These are phyloP conservation scores for Lactarius sanguifluus DNA, from an alignment of 768 basidiomycete species.

Conservation along the genomic window DNA sequence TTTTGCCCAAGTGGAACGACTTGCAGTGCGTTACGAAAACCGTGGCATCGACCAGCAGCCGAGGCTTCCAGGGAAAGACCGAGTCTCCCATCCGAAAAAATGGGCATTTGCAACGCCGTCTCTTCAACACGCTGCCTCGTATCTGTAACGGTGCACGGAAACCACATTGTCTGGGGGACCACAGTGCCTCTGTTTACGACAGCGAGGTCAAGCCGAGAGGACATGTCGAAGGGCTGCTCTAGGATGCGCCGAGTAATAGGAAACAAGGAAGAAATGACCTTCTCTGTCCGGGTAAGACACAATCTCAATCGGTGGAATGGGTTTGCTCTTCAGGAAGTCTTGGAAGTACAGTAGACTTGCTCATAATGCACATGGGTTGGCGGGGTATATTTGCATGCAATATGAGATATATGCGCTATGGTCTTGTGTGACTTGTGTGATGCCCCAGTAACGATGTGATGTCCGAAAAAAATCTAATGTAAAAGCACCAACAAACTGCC, in stretches of 20 bases:
- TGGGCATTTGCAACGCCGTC: slow-evolving; percentile 13
- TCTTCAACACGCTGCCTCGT: not conserved
- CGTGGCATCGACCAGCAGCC: not conserved
- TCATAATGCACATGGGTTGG: too few species aligned
- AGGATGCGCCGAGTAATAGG: too few species aligned
- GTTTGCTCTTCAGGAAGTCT: too few species aligned
- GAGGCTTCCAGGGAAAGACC: slow-evolving; percentile 16
- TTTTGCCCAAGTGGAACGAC: slow-evolving; percentile 2
- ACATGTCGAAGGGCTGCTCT: too few species aligned
- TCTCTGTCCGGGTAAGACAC: not conserved
- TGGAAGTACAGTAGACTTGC: too few species aligned
- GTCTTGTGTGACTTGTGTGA: too few species aligned
- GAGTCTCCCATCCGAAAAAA: slow-evolving; percentile 21
- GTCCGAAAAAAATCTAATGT: too few species aligned
- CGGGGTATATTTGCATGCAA: too few species aligned
- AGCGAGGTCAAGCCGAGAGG: slow-evolving; percentile 11
- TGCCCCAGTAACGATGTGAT: too few species aligned
- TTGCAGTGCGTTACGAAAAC: not conserved
- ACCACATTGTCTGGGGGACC: slow-evolving; percentile 21
- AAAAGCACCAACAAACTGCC: too few species aligned
- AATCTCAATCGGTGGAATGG: not conserved
- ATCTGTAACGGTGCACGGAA: not conserved
- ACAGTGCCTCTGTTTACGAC: slow-evolving; percentile 3
- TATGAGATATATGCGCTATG: too few species aligned
- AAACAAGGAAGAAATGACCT: not conserved